Percentiles rank a stretch among this genome's conserved stretches.
Conservation (phyloP, 2,329 filamentous ascomycete species). For the Clarireedia hainanense region DNA sequence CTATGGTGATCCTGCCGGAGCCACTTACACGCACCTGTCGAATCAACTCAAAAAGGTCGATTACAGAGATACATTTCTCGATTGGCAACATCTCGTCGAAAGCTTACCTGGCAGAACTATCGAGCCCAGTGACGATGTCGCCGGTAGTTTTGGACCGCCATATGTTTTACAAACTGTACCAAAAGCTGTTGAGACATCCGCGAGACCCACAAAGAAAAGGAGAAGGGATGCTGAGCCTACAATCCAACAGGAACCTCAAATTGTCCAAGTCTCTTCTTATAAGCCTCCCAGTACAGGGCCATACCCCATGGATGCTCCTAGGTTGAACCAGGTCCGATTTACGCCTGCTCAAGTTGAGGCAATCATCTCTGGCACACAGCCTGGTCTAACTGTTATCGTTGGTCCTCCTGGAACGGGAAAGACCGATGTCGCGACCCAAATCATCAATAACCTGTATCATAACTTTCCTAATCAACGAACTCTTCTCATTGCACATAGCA, state of each 20-base stretch:
- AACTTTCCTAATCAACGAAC: constrained; percentile 93
- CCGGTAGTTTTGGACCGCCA: constrained; percentile 73
- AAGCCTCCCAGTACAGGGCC: constrained; percentile 82
- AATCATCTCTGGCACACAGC: constrained; percentile 87
- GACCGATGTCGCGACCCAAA: constrained; percentile 97
- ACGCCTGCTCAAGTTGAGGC: constrained; percentile 88
- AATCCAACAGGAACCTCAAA: constrained; percentile 54
- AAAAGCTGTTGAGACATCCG: constrained; percentile 41
- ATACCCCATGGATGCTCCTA: constrained; percentile 78
- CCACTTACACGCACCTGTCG: constrained; percentile 74
- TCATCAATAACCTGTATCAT: constrained; percentile 98
- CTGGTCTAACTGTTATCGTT: constrained; percentile 86
- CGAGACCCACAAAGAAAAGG: constrained; percentile 70
- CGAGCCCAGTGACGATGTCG: constrained; percentile 65
- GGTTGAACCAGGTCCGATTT: constrained; percentile 76
- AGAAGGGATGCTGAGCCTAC: constrained; percentile 67
- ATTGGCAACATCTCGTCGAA: constrained; percentile 90
- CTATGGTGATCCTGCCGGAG: constrained; percentile 85
- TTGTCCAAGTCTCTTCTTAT: constrained; percentile 80
- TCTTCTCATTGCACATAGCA: constrained; percentile 89
- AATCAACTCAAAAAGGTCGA: constrained; percentile 75
- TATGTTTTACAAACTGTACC: constrained; percentile 70
- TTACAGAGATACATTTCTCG: constrained; percentile 87
- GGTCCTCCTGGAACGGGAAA: constrained; percentile 96
- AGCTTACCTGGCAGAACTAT: constrained; percentile 83